A percentile compares a stretch with the other conserved stretches of the same genome.
Evolutionary conservation across 306 rosid genomes (phyloP).

Genomic region (Sechiopsis laciniata): DNA sequence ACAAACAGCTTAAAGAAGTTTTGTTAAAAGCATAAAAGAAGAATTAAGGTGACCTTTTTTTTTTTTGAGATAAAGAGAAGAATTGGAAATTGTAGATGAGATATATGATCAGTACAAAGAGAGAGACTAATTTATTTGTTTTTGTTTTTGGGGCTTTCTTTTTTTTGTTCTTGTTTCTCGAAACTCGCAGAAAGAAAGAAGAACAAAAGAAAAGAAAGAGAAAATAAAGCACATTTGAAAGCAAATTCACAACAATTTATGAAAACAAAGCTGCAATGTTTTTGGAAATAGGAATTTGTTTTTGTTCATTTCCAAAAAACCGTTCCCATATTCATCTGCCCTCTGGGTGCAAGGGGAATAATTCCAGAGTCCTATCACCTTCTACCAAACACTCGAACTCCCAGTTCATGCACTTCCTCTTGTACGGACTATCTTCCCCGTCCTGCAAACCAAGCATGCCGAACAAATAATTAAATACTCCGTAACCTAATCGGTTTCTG

Average conservation of each 20-base stretch:
- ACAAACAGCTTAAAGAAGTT: too few relatives aligned
- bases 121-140: slow-evolving; percentile 35
- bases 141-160: background rate
- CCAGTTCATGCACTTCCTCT: slow-evolving; percentile 71
- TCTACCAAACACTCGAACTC: slow-evolving; percentile 53
- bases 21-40: too few relatives aligned
- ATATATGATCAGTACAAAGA: slow-evolving; percentile 34
- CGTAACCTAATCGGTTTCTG: too few relatives aligned
- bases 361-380: slow-evolving; percentile 65
- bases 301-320: slow-evolving; percentile 25
- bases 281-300: slow-evolving; percentile 8
- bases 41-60: background rate
- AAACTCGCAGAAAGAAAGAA: slow-evolving; percentile 31
- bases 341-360: slow-evolving; percentile 91
- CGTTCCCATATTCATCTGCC: slow-evolving; percentile 34
- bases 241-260: slow-evolving; percentile 15
- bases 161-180: slow-evolving; percentile 71
- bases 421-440: slow-evolving; percentile 65
- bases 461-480: background rate
- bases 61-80: background rate
- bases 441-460: slow-evolving; percentile 25
- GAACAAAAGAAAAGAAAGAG: slow-evolving; percentile 19
- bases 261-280: slow-evolving; percentile 23
- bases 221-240: slow-evolving; percentile 22
- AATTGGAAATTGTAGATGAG: background rate